Conservation (phyloP, 83 land plant species). For the Picea abies region DNA sequence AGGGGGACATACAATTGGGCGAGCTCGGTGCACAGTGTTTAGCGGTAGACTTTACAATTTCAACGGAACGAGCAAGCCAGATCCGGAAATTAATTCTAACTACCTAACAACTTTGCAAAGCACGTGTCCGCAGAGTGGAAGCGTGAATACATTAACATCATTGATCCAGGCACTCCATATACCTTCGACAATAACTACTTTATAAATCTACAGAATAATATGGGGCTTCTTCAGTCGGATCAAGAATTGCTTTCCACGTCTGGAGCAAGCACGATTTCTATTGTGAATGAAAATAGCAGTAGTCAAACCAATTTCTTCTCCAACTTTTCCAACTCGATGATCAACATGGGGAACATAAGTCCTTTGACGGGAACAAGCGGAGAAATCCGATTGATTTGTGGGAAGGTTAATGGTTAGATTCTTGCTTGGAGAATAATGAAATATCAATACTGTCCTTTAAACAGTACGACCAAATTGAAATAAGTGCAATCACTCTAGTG, state of each 20-base stretch:
- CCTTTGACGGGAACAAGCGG: no score
- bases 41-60: conserved; percentile 47
- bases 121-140: no score
- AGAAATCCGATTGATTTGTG: neutral
- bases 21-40: conserved; percentile 26
- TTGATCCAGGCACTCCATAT: conserved; percentile 42
- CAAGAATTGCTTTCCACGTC: conserved; percentile 39
- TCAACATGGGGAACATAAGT: conserved; percentile 9
- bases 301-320: no score
- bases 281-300: conserved; percentile 28
- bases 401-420: neutral
- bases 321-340: neutral
- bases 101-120: conserved; percentile 30
- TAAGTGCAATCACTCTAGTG: no score
- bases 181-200: conserved; percentile 63
- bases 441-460: no score
- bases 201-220: conserved; percentile 38
- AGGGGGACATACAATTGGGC: conserved; percentile 45
- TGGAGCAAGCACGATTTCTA: conserved; percentile 25
- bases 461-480: no score
- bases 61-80: no score
- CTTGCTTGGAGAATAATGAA: no score
- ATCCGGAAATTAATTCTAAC: neutral
- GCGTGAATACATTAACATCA: conserved; percentile 5
- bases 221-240: conserved; percentile 24